Evolutionary conservation across 2,329 filamentous ascomycete genomes (phyloP).

Genomic region (Raffaelea arxii): DNA sequence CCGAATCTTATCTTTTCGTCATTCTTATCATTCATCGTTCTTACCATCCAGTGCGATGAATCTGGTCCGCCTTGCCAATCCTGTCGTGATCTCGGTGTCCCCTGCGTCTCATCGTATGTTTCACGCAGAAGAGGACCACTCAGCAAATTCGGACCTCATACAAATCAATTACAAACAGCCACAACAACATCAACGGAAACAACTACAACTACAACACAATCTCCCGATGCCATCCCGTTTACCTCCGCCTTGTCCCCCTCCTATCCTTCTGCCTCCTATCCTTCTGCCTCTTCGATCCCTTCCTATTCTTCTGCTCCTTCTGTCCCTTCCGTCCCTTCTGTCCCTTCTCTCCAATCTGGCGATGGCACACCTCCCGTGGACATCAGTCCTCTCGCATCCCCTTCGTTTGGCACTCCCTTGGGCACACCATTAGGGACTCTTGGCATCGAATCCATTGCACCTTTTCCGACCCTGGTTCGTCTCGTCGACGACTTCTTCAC

Average conservation of each 20-base stretch:
- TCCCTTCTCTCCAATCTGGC: too few species aligned
- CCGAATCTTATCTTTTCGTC: constrained; percentile 3
- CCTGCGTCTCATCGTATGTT: not conserved
- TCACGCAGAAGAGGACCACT: not conserved
- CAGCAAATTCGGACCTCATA: not conserved
- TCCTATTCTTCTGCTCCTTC: not conserved
- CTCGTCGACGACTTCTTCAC: constrained; percentile 77
- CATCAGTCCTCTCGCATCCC: too few species aligned
- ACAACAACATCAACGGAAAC: too few species aligned
- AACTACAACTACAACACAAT: too few species aligned
- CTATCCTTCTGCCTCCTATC: too few species aligned
- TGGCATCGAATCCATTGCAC: constrained; percentile 64
- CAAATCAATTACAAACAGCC: too few species aligned
- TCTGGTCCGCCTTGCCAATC: constrained; percentile 31
- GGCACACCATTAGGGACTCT: too few species aligned
- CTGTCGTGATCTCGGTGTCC: not conserved
- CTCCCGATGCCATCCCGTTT: too few species aligned
- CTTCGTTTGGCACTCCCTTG: too few species aligned
- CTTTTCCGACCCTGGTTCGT: constrained; percentile 55
- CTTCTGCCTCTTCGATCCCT: too few species aligned
- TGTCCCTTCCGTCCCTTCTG: not conserved
- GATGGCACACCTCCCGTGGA: too few species aligned
- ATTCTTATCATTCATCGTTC: not conserved
- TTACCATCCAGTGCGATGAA: constrained; percentile 36
- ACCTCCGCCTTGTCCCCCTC: too few species aligned